These are phyloP conservation scores for Paecilomyces sp. DNA, from an alignment of 2,329 filamentous ascomycete genomes.

Conservation along the genomic window DNA sequence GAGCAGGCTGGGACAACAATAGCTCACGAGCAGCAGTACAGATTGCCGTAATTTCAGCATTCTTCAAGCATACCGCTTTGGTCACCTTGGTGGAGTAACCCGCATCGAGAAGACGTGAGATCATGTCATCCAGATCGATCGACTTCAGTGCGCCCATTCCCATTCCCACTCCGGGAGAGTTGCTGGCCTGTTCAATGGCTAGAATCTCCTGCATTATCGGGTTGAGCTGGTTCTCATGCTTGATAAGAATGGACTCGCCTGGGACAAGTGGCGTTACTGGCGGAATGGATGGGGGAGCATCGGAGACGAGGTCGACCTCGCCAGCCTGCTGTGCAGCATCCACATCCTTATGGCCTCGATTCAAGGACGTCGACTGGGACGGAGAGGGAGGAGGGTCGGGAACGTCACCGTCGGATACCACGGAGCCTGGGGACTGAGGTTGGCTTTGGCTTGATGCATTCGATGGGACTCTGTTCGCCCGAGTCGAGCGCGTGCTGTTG, in stretches of 20 bases:
- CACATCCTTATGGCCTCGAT: conserved; percentile 68
- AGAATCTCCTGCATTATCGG: conserved; percentile 39
- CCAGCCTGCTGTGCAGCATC: conserved; percentile 74
- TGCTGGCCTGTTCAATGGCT: background rate
- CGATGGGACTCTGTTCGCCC: conserved; percentile 14
- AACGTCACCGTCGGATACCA: conserved; percentile 25
- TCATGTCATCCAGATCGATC: conserved; percentile 94
- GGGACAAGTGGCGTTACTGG: conserved; percentile 59
- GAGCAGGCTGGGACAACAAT: conserved; percentile 82
- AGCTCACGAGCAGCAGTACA: conserved; percentile 84
- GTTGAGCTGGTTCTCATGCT: conserved; percentile 64
- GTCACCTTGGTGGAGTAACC: conserved; percentile 96
- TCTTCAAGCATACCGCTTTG: conserved; percentile 94
- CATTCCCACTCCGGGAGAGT: conserved; percentile 40
- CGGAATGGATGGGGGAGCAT: conserved; percentile 65
- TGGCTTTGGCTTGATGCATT: conserved; percentile 18
- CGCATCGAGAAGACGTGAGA: conserved; percentile 85
- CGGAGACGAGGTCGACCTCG: conserved; percentile 91
- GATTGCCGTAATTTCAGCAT: conserved; percentile 92
- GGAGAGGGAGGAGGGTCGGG: conserved; percentile 73
- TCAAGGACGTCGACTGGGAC: conserved; percentile 68
- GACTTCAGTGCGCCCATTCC: conserved; percentile 87
- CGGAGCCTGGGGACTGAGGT: conserved; percentile 29
- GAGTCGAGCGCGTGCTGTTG: conserved; percentile 44
- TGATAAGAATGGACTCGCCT: conserved; percentile 83